Conservation (phyloP, 768 basidiomycete species). For the Fomitopsis serialis region DNA sequence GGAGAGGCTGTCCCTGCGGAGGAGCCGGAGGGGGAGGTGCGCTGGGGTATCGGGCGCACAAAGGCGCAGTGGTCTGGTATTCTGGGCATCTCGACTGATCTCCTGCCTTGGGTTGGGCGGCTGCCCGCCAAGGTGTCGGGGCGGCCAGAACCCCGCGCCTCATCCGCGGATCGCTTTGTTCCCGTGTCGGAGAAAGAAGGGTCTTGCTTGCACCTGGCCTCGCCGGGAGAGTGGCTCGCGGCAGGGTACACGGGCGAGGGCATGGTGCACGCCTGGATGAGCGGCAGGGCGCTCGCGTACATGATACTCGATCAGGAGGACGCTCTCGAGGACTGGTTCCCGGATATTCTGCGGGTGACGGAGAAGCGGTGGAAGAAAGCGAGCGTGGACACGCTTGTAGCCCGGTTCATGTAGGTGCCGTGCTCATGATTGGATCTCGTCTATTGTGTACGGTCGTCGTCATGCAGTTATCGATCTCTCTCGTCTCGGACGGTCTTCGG, state of each 20-base stretch:
- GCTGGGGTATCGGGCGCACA: conserved; percentile 40
- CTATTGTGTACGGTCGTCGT: background rate
- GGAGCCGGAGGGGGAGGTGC: conserved; percentile 12
- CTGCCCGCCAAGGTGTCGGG: conserved; percentile 46
- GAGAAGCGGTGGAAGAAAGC: conserved; percentile 44
- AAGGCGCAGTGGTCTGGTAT: conserved; percentile 63
- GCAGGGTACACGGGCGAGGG: conserved; percentile 72
- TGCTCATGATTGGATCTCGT: background rate
- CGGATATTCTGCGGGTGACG: conserved; percentile 41
- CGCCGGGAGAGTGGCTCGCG: conserved; percentile 65
- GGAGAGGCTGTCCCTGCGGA: conserved; percentile 25
- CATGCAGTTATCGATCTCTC: background rate
- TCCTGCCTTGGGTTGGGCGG: conserved; percentile 66
- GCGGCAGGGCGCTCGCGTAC: conserved; percentile 49
- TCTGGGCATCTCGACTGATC: conserved; percentile 55
- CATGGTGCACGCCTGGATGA: conserved; percentile 67
- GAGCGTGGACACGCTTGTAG: conserved; percentile 30
- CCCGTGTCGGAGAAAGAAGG: background rate
- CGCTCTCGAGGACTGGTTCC: conserved; percentile 39
- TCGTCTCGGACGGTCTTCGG: background rate
- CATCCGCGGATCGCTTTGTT: background rate
- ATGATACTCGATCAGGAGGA: conserved; percentile 47
- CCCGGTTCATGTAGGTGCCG: conserved; percentile 10
- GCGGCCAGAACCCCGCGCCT: conserved; percentile 23
- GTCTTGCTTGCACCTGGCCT: conserved; percentile 12